phyloP scores from a whole-genome alignment of 2,329 filamentous ascomycete species.

The Cladosporium velox region DNA sequence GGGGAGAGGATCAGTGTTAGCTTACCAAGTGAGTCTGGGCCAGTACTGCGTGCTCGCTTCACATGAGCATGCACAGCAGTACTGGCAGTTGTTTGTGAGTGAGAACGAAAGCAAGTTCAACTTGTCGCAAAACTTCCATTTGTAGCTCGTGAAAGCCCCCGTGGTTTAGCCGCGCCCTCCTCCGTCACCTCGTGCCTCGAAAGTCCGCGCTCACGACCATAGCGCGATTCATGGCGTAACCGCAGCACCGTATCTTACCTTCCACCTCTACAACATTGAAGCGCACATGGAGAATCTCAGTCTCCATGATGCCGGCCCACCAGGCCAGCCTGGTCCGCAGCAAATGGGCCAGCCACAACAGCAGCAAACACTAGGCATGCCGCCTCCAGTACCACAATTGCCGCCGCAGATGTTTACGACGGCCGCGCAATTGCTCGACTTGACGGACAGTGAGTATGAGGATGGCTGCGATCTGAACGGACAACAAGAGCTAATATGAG shows the following conservation, averaged over 20 bases:
- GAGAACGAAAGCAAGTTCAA: constrained; percentile 6
- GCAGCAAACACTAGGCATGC: constrained; percentile 23
- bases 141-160: constrained; percentile 6
- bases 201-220: constrained; percentile 10
- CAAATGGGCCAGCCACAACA: not conserved
- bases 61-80: constrained; percentile 2
- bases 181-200: constrained; percentile 8
- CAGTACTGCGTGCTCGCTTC: constrained; percentile 6
- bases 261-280: constrained; percentile 8
- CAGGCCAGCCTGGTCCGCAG: constrained; percentile 24
- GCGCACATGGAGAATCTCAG: constrained; percentile 37
- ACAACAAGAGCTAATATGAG: constrained; percentile 8
- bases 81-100: constrained; percentile 3
- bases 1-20: not conserved
- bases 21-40: not conserved
- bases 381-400: constrained; percentile 60
- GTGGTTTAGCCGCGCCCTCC: constrained; percentile 1
- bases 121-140: not conserved
- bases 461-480: constrained; percentile 36
- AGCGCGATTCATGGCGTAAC: constrained; percentile 20
- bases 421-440: constrained; percentile 88
- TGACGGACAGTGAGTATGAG: constrained; percentile 80
- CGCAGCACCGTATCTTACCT: constrained; percentile 5
- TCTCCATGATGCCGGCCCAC: constrained; percentile 37
- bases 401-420: constrained; percentile 98